Evolutionary conservation across 148 eudicot species (phyloP), one percentile per base, ranked within the genome.

Genomic region (Rhododendron williamsianum): DNA sequence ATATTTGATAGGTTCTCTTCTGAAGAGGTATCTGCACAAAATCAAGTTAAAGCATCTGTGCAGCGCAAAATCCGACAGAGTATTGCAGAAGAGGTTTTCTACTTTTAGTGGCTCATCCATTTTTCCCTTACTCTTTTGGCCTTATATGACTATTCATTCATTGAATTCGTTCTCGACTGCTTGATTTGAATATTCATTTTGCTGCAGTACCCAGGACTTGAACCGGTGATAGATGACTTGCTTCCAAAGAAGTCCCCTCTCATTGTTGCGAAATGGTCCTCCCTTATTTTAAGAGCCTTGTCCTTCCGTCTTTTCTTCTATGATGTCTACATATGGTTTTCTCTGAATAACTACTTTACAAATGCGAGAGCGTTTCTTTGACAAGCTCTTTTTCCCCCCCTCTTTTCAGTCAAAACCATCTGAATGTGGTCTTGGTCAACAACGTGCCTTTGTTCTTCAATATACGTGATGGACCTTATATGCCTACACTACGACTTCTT

Each of bases 31-130:
- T 95, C 99, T 87, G 98, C 92, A 52, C 99, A 97, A 87, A 97
- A 97, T 92, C 99, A 97, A 93, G 99, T 97, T 56, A 97, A 97
- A 90, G 98, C 99, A 80, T 97, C 99, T 69, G 98, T 95, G 84
- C 99, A 97, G 76, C 89, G 98, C 58, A 97, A 80, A 92, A 97
- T 95, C 43, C 94, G 98, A 30, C 96, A 95, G 79, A 94, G 98
- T 88, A 94, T 97, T 88, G 96, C 98, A 56, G 99, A 97, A 72
- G 98, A 97, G 96, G 99, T 94, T 72, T 52, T 38, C 52, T 76
- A 11, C 71, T 45, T 18, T 71, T 77, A 38, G 49, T 81, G 52
- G 82, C 73, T 78, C 9, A 63, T 58, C 63, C 18, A 33, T 25
- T 81, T 56, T 23, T 15, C 19, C 8, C 30, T 86, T 36, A 45